These are phyloP conservation scores for Xylaria hypoxylon DNA, from an alignment of 2,329 filamentous ascomycete genomes.

Conservation along the genomic window DNA sequence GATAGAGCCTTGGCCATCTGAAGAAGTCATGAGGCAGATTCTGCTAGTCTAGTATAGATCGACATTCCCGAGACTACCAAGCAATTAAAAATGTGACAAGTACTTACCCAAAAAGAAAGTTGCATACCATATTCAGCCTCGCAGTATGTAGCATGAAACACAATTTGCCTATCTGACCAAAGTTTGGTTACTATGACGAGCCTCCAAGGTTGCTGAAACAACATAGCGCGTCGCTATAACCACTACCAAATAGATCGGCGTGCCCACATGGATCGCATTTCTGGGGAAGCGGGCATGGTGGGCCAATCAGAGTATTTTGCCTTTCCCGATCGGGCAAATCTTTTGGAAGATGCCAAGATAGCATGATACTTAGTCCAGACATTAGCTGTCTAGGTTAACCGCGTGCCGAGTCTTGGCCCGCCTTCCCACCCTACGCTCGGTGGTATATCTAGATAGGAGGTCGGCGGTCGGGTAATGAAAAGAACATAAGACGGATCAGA, in stretches of 20 bases:
- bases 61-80: too few relatives aligned
- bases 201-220: slow-evolving; percentile 15
- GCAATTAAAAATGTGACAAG: too few relatives aligned
- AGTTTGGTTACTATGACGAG: slow-evolving; percentile 2
- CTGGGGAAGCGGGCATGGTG: slow-evolving; percentile 4
- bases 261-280: slow-evolving; percentile 3
- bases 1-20: too few relatives aligned
- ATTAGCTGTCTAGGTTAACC: slow-evolving; percentile 2
- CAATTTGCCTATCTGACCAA: too few relatives aligned
- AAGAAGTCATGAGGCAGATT: too few relatives aligned
- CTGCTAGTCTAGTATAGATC: too few relatives aligned
- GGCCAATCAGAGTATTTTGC: slow-evolving; percentile 16
- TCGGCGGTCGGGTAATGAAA: too few relatives aligned
- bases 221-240: slow-evolving; percentile 10
- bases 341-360: slow-evolving; percentile 14
- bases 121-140: neutral
- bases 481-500: slow-evolving; percentile 15
- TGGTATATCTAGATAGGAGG: too few relatives aligned
- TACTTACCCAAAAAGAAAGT: too few relatives aligned
- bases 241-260: slow-evolving; percentile 15
- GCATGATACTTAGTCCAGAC: slow-evolving; percentile 16
- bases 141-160: slow-evolving; percentile 1
- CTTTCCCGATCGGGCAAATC: slow-evolving; percentile 23
- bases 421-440: too few relatives aligned
- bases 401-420: too few relatives aligned